Evolutionary conservation across 148 eudicot species (phyloP), one percentile per base, ranked within the genome.

Genomic region (Silene conica): DNA sequence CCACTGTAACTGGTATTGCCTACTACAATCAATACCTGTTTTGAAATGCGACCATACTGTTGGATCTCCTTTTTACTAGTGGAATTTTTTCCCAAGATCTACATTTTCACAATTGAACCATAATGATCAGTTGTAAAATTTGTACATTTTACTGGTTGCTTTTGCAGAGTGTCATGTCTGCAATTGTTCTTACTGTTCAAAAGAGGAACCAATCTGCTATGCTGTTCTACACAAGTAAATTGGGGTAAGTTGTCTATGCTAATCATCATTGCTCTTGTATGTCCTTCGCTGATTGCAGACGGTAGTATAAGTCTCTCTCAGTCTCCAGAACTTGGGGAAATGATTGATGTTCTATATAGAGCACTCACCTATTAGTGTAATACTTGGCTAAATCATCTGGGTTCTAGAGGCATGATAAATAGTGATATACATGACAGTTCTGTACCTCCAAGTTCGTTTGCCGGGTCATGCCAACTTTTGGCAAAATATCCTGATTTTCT

Each of bases 111-210:
- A 34, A 34, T 34, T 34, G 46, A 23, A 15, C 43, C 62, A 46
- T 54, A 34, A 56, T 55, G 38, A 55, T 69, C 22, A 16, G 63
- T 57, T 62, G 16, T 38, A 38, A 43, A 13, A 23, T 73, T 26
- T 45, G 62, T 52, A 63, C 18, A 43, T 58, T 64, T 63, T 15
- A 28, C 21, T 50, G 50, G 75, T 78, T 52, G 71, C 69, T 60
- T 79, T 59, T 79, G 78, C 84, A 95, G 97, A 86, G 81, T 80
- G 77, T 79, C 77, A 92, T 96, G 99, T 86, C 84, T 78, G 96
- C 97, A 43, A 83, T 90, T 73, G 80, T 96, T 83, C 94, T 96
- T 52, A 96, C 99, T 31, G 99, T 96, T 79, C 99, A 92, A 76
- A 96, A 83, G 82, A 77, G 76, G 67, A 96, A 96, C 79, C 52